Evolutionary conservation across 1,284 basidiomycete species (phyloP).

Genomic region (Sphaerobolus stellatus): DNA sequence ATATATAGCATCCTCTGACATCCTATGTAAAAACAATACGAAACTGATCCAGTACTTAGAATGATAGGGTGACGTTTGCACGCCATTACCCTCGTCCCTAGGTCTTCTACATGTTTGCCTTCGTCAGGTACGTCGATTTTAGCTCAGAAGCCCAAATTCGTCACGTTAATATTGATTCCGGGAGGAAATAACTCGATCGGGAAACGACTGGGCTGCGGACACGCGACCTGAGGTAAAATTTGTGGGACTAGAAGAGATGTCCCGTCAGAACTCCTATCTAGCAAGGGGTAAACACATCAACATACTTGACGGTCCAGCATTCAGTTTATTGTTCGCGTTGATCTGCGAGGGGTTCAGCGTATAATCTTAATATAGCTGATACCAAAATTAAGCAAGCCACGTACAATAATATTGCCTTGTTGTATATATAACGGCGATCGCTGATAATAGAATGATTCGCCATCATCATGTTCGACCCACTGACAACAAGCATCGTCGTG

Average conservation of each 20-base stretch:
- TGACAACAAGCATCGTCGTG: slow-evolving; percentile 26
- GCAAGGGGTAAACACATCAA: too few relatives aligned
- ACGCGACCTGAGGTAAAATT: slow-evolving; percentile 17
- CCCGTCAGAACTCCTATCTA: too few relatives aligned
- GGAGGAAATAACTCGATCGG: slow-evolving; percentile 13
- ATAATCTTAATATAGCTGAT: background rate
- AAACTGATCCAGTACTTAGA: too few relatives aligned
- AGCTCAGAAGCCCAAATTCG: too few relatives aligned
- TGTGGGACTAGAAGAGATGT: slow-evolving; percentile 11
- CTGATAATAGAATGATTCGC: slow-evolving; percentile 16
- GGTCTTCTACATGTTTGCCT: too few relatives aligned
- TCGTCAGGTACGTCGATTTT: too few relatives aligned
- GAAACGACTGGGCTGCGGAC: slow-evolving; percentile 15
- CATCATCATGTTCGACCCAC: slow-evolving; percentile 23
- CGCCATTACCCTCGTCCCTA: too few relatives aligned
- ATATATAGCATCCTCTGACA: too few relatives aligned
- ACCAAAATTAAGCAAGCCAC: background rate
- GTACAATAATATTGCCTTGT: slow-evolving; percentile 15
- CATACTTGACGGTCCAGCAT: too few relatives aligned
- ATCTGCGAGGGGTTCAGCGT: background rate
- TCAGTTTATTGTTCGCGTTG: slow-evolving; percentile 15
- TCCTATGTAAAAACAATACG: too few relatives aligned
- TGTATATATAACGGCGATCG: slow-evolving; percentile 12
- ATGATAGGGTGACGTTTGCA: too few relatives aligned
- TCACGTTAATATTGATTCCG: too few relatives aligned